phyloP scores from a whole-genome alignment of 352 stramenopile genomes.

The Paralagenidium karlingii region DNA sequence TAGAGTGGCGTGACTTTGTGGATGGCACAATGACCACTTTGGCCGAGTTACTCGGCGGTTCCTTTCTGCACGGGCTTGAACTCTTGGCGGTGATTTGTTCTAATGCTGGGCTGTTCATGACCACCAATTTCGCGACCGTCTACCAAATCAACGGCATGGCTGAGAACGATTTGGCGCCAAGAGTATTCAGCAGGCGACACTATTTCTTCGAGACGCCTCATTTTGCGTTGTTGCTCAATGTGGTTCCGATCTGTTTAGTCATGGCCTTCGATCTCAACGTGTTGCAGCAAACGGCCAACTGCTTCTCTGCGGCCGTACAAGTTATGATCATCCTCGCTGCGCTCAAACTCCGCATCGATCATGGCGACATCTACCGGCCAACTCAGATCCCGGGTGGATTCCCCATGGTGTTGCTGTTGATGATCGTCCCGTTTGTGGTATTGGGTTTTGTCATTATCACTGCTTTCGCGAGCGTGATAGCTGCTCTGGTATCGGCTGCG shows the following conservation, averaged over 20 bases:
- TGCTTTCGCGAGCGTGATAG: slow-evolving; percentile 1
- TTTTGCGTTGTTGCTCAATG: no score
- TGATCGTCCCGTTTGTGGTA: slow-evolving; percentile 21
- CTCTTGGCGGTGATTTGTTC: slow-evolving; percentile 70
- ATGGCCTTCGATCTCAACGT: slow-evolving; percentile 46
- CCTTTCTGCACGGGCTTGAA: slow-evolving; percentile 76
- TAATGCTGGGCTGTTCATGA: slow-evolving; percentile 83
- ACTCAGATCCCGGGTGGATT: slow-evolving; percentile 34
- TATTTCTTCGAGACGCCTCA: no score
- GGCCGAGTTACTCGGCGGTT: slow-evolving; percentile 61
- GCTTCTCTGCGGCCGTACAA: slow-evolving; percentile 74
- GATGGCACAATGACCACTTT: slow-evolving; percentile 80
- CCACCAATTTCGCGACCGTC: slow-evolving; percentile 83
- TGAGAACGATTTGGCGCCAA: slow-evolving; percentile 70
- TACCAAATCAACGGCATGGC: slow-evolving; percentile 73
- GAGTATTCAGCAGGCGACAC: slow-evolving; percentile 43
- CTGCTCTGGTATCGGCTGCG: no score
- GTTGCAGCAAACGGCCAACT: slow-evolving; percentile 82
- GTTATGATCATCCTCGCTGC: slow-evolving; percentile 85
- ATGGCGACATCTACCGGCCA: slow-evolving; percentile 61
- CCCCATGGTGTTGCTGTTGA: slow-evolving; percentile 14
- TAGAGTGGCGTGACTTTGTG: slow-evolving; percentile 70
- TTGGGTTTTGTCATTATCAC: slow-evolving; percentile 27
- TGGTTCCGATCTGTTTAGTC: slow-evolving; percentile 23
- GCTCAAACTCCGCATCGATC: slow-evolving; percentile 84